Percentiles rank a stretch among this genome's conserved stretches.
Conservation (phyloP, 768 basidiomycete genomes). For the Tephrocybe sp. region DNA sequence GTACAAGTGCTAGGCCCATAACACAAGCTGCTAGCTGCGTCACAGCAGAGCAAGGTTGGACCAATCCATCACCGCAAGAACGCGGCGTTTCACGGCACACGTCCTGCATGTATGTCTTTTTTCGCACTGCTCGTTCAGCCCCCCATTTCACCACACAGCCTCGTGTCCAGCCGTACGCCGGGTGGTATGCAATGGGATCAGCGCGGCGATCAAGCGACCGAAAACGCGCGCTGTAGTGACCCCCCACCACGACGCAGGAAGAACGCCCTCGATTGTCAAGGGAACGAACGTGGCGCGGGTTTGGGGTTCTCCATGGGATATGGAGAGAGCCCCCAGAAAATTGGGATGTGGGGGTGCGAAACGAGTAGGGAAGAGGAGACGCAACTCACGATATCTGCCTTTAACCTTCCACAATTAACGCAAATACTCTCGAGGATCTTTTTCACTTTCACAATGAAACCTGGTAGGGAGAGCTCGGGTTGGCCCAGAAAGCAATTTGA, state of each 20-base stretch:
- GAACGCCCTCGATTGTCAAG: conserved; percentile 82
- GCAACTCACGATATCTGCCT: conserved; percentile 94
- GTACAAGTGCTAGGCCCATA: conserved; percentile 59
- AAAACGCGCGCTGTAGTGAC: conserved; percentile 69
- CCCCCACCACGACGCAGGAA: conserved; percentile 69
- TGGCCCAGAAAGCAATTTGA: too few relatives aligned
- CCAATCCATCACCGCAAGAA: conserved; percentile 41
- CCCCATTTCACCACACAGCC: conserved; percentile 95
- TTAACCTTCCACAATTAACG: conserved; percentile 97
- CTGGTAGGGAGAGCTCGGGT: conserved; percentile 31
- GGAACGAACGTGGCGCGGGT: conserved; percentile 76
- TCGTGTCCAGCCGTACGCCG: conserved; percentile 78
- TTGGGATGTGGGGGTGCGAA: conserved; percentile 94
- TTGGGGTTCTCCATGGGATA: conserved; percentile 90
- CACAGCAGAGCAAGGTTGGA: conserved; percentile 60
- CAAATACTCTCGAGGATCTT: conserved; percentile 99
- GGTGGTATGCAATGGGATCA: conserved; percentile 61
- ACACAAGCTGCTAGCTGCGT: conserved; percentile 62
- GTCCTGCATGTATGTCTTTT: conserved; percentile 45
- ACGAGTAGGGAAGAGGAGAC: conserved; percentile 80
- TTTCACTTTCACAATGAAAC: conserved; percentile 98
- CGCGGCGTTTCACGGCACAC: conserved; percentile 31
- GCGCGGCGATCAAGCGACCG: conserved; percentile 94
- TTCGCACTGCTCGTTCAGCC: conserved; percentile 96
- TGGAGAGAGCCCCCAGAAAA: conserved; percentile 99